Base-by-base conservation (phyloP, 805 yeast species). In the Candida koratica region DNA sequence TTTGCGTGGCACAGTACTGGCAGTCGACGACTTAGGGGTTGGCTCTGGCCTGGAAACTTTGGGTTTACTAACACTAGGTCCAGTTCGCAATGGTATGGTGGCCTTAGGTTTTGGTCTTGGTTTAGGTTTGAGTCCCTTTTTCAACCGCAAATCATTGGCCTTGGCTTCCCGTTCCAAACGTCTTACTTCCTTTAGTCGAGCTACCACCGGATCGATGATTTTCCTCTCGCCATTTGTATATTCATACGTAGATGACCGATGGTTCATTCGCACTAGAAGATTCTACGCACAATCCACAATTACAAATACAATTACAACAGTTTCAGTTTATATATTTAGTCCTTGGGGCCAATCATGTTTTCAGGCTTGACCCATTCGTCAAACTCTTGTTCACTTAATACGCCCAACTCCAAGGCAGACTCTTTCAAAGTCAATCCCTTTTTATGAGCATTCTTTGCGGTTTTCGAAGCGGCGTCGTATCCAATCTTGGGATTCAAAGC, bases 401-500 rank as follows among this genome's bases (percentile, higher is more conserved):
- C 90, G 43, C 86, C 87, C 54, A 93, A 79, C 69, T 93, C 95
- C 52, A 93, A 71, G 43, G 97, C 96, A 45, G 95, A 80, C 66
- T 88, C 84, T 71, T 93, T 93, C 68, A 93, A 77, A 30, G 98
- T 93, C 54, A 90, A 74, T 17, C 97, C 96, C 75, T 93, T 88
- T 73, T 89, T 84, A 79, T 93, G 97, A 33, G 98, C 98, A 61
- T 93, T 86, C 77, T 93, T 93, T 51, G 98, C 98, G 37, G 88
- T 90, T 79, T 90, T 89, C 41, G 97, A 87, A 41, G 98, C 97
- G 52, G 81, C 77, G 60, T 93, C 98, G 71, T 93, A 93, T 56
- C 98, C 98, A 53, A 93, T 93, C 81, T 90, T 88, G 55, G 98
- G 97, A 79, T 93, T 93, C 60, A 93, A 77, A 17, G 98, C 97